A percentile compares a stretch with the other conserved stretches of the same genome.
Conservation (phyloP, 176 grass and related monocot genomes). For the Cocos nucifera region DNA sequence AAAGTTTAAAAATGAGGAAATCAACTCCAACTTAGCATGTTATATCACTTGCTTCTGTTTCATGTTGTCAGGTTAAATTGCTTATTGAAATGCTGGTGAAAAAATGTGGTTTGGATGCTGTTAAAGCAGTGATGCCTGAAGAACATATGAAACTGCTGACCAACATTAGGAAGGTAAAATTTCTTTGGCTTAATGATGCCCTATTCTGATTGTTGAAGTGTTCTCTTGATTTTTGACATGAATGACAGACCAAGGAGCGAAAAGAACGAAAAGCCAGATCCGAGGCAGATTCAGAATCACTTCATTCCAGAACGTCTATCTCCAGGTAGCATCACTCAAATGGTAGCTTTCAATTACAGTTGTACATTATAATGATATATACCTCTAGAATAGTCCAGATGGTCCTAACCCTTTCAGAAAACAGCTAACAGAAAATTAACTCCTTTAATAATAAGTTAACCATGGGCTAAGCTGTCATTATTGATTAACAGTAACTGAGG, state of each 20-base stretch:
- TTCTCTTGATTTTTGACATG: constrained; percentile 7
- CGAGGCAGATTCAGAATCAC: constrained; percentile 52
- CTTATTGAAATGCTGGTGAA: constrained; percentile 86
- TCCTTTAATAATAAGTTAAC: too few relatives aligned
- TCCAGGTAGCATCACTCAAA: constrained; percentile 43
- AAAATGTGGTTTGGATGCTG: constrained; percentile 92
- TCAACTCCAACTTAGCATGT: too few relatives aligned
- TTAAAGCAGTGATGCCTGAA: constrained; percentile 87
- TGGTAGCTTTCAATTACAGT: background rate
- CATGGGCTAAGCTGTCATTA: too few relatives aligned
- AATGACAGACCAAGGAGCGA: constrained; percentile 62
- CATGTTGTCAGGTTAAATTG: constrained; percentile 57
- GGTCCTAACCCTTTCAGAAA: too few relatives aligned
- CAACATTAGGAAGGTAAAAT: constrained; percentile 81
- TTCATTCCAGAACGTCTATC: constrained; percentile 41
- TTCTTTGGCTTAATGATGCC: background rate
- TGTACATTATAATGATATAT: too few relatives aligned
- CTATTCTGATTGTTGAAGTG: background rate
- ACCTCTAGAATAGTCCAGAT: too few relatives aligned
- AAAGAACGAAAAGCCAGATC: constrained; percentile 71
- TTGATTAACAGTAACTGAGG: too few relatives aligned
- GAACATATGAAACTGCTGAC: constrained; percentile 92
- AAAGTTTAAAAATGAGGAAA: too few relatives aligned
- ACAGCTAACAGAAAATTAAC: too few relatives aligned
- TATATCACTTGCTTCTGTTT: too few relatives aligned